Evolutionary conservation across 2,329 filamentous ascomycete species (phyloP).

Genomic region (Hymenoscyphus repandus): DNA sequence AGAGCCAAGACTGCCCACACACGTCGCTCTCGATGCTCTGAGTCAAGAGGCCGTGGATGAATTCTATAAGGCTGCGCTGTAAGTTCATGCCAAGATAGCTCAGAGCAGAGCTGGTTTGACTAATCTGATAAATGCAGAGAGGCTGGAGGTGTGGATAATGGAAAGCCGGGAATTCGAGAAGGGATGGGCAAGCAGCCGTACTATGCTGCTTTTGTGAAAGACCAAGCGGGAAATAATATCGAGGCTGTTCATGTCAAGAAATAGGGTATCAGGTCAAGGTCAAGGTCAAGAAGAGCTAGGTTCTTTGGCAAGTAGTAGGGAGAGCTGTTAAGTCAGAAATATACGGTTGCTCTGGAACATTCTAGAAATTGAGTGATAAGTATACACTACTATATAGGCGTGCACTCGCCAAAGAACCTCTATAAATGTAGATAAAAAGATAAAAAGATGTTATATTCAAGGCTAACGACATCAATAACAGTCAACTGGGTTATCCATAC

Average conservation of each 20-base stretch:
- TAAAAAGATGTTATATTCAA: too few species aligned
- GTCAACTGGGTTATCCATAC: too few species aligned
- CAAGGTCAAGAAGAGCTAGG: too few species aligned
- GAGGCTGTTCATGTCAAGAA: slow-evolving; percentile 19
- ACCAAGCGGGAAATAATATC: slow-evolving; percentile 19
- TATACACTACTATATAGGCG: too few species aligned
- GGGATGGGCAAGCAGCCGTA: slow-evolving; percentile 18
- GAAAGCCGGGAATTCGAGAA: slow-evolving; percentile 16
- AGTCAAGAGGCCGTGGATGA: slow-evolving; percentile 9
- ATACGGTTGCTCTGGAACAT: too few species aligned
- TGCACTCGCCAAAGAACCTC: too few species aligned
- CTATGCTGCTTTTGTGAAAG: slow-evolving; percentile 15
- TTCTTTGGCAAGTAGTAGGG: too few species aligned
- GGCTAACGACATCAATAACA: too few species aligned
- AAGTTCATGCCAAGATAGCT: not conserved
- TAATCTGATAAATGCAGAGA: slow-evolving; percentile 6
- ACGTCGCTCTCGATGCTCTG: slow-evolving; percentile 17
- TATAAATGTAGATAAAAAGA: too few species aligned
- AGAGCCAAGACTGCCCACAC: slow-evolving; percentile 10
- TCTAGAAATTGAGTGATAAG: too few species aligned
- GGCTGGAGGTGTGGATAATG: slow-evolving; percentile 17
- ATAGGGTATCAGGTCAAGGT: too few species aligned
- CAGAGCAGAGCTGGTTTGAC: not conserved
- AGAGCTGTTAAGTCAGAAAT: too few species aligned
- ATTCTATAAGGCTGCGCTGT: slow-evolving; percentile 15